These are phyloP conservation scores for Candida tibetensis DNA, from an alignment of 805 yeast genomes.

Conservation along the genomic window DNA sequence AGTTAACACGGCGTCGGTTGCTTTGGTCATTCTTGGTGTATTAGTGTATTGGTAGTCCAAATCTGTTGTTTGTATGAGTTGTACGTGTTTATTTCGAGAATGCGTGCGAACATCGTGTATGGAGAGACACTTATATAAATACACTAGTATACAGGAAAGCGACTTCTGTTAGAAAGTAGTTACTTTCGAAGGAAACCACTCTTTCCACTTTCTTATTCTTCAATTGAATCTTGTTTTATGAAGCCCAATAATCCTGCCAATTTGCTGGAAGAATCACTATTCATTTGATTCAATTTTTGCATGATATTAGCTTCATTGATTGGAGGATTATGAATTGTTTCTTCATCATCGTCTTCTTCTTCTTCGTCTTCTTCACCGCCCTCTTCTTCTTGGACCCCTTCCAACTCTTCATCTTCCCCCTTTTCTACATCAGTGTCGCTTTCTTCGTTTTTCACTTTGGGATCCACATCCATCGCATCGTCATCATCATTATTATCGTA, in stretches of 20 bases:
- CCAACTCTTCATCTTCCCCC: slow-evolving; percentile 13
- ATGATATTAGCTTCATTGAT: slow-evolving; percentile 22
- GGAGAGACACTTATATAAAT: neutral
- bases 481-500: slow-evolving; percentile 24
- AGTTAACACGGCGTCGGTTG: slow-evolving; percentile 55
- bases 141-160: neutral
- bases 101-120: neutral
- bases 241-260: slow-evolving; percentile 33
- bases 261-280: slow-evolving; percentile 33
- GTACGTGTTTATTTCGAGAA: slow-evolving; percentile 5
- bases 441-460: slow-evolving; percentile 19
- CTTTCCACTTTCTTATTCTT: slow-evolving; percentile 3
- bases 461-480: slow-evolving; percentile 17
- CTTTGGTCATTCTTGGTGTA: slow-evolving; percentile 55
- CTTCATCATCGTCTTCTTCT: slow-evolving; percentile 19
- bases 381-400: slow-evolving; percentile 18
- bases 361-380: slow-evolving; percentile 24
- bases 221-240: slow-evolving; percentile 32
- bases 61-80: neutral
- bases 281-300: slow-evolving; percentile 33
- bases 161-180: no score
- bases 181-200: no score
- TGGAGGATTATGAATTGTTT: slow-evolving; percentile 9
- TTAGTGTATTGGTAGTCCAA: slow-evolving; percentile 1
- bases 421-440: slow-evolving; percentile 12